Conservation (phyloP, 495 filamentous ascomycete species). For the Trichoderma reesei region DNA sequence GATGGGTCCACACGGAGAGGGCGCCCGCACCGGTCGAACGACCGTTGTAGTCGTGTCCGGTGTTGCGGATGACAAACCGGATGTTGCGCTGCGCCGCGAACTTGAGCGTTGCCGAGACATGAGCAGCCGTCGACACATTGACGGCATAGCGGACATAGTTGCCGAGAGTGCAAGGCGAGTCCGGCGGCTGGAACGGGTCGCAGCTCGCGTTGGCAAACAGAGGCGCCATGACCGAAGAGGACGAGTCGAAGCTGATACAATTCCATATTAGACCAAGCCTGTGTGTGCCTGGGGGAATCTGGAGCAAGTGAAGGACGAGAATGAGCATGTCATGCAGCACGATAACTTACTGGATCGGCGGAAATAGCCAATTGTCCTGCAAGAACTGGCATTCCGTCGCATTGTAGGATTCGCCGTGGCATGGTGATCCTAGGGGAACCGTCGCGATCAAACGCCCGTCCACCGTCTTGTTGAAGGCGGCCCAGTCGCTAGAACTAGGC, state of each 20-base stretch:
- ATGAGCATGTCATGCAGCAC: slow-evolving; percentile 17
- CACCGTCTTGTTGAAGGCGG: slow-evolving; percentile 28
- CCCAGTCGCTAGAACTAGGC: slow-evolving; percentile 27
- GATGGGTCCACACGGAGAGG: slow-evolving; percentile 42
- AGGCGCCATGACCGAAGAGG: slow-evolving; percentile 34
- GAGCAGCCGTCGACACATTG: slow-evolving; percentile 27
- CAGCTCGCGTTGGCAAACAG: slow-evolving; percentile 41
- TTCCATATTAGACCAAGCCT: neutral
- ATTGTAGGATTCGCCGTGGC: slow-evolving; percentile 32
- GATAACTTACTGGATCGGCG: slow-evolving; percentile 25
- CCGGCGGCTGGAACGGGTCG: slow-evolving; percentile 18
- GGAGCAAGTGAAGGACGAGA: no score
- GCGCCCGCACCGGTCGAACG: slow-evolving; percentile 44
- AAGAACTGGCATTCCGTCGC: slow-evolving; percentile 26
- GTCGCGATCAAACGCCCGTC: slow-evolving; percentile 28
- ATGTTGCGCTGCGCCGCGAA: slow-evolving; percentile 39
- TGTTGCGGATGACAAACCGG: slow-evolving; percentile 39
- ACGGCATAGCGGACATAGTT: slow-evolving; percentile 49
- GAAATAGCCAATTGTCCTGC: slow-evolving; percentile 20
- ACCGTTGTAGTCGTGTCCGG: slow-evolving; percentile 37
- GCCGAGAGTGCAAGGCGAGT: slow-evolving; percentile 42
- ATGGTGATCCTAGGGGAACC: slow-evolving; percentile 30
- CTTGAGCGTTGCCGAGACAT: slow-evolving; percentile 34
- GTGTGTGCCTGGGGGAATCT: neutral
- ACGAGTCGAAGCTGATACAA: slow-evolving; percentile 25